phyloP scores from a whole-genome alignment of 2,329 filamentous ascomycete species.

The Ustilaginoidea virens region DNA sequence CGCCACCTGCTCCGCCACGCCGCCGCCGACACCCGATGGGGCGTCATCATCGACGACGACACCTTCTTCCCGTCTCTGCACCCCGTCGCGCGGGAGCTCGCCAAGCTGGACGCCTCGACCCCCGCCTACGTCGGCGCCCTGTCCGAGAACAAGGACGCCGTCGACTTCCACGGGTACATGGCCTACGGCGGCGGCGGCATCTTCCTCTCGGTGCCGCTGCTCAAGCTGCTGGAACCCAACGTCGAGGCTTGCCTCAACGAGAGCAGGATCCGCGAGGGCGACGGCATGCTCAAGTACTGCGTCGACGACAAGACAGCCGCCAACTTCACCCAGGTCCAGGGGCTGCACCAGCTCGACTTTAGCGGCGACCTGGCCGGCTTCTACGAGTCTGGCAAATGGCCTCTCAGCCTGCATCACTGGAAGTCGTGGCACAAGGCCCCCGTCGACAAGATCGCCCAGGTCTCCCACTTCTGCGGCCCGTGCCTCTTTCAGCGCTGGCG shows the following conservation, averaged over 20 bases:
- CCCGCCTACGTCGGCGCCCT: slow-evolving; percentile 40
- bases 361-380: slow-evolving; percentile 39
- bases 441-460: slow-evolving; percentile 9
- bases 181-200: slow-evolving; percentile 46
- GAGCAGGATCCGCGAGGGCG: slow-evolving; percentile 27
- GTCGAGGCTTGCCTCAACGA: slow-evolving; percentile 32
- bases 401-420: slow-evolving; percentile 47
- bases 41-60: slow-evolving; percentile 44
- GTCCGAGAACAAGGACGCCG: slow-evolving; percentile 37
- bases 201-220: slow-evolving; percentile 39
- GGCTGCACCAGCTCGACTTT: slow-evolving; percentile 42
- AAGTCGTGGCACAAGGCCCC: slow-evolving; percentile 42
- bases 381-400: slow-evolving; percentile 40
- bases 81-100: slow-evolving; percentile 30
- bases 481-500: slow-evolving; percentile 43
- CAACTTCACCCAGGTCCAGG: slow-evolving; percentile 37
- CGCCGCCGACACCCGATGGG: slow-evolving; percentile 33
- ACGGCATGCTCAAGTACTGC: slow-evolving; percentile 41
- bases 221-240: slow-evolving; percentile 28
- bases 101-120: slow-evolving; percentile 29
- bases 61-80: slow-evolving; percentile 45
- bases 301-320: slow-evolving; percentile 37
- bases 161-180: slow-evolving; percentile 39
- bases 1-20: slow-evolving; percentile 29
- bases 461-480: slow-evolving; percentile 32